Percentiles rank a stretch among this genome's conserved stretches.
These are phyloP conservation scores for Penicillium longicatenatum DNA, from an alignment of 495 filamentous ascomycete species.

Conservation along the genomic window DNA sequence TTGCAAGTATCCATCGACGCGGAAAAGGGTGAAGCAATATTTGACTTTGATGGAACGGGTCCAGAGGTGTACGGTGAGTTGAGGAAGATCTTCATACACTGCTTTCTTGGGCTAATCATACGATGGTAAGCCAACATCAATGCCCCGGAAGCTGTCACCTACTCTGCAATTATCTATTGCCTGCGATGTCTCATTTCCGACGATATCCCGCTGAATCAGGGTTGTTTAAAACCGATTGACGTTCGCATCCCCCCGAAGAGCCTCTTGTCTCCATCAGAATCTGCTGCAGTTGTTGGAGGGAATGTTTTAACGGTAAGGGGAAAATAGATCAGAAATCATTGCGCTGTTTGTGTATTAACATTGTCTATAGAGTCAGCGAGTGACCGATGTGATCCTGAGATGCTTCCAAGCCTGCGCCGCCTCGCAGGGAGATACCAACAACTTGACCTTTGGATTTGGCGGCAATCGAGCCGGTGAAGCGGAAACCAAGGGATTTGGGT, in stretches of 20 bases:
- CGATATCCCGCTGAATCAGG: slow-evolving; percentile 95
- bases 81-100: background rate
- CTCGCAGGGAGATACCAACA: slow-evolving; percentile 85
- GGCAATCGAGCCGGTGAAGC: slow-evolving; percentile 31
- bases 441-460: slow-evolving; percentile 52
- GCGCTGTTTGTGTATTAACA: background rate
- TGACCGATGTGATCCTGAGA: slow-evolving; percentile 86
- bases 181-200: slow-evolving; percentile 83
- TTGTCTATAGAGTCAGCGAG: slow-evolving; percentile 57
- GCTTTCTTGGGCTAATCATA: slow-evolving; percentile 5
- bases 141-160: slow-evolving; percentile 88
- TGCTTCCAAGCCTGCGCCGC: slow-evolving; percentile 87
- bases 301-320: slow-evolving; percentile 72
- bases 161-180: slow-evolving; percentile 92
- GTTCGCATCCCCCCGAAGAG: slow-evolving; percentile 78
- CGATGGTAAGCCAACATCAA: slow-evolving; percentile 72
- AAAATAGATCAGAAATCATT: too few relatives aligned
- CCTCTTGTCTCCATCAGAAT: slow-evolving; percentile 73
- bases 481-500: slow-evolving; percentile 68
- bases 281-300: slow-evolving; percentile 84
- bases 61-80: slow-evolving; percentile 74
- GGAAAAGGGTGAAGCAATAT: slow-evolving; percentile 80
- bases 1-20: slow-evolving; percentile 82
- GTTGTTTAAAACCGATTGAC: slow-evolving; percentile 80
- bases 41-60: slow-evolving; percentile 84